Base-by-base conservation (phyloP, 768 basidiomycete species). In the Imleria badia region DNA sequence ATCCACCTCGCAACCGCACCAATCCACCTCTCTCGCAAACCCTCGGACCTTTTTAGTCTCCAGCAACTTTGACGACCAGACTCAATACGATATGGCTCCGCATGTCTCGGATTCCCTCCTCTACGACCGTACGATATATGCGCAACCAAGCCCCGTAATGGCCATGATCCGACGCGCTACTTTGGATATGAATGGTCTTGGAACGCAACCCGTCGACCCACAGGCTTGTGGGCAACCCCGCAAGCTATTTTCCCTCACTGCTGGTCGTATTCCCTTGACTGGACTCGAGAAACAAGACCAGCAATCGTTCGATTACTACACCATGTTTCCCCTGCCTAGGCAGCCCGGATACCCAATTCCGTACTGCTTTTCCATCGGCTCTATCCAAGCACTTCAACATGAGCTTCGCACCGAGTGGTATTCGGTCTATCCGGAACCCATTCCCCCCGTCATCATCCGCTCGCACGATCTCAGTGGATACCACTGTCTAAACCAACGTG, bases 381-480 rank as follows among this genome's bases (percentile, higher is more conserved):
- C 46, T 22, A 42, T 69, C 15, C n/a, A 51, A 20, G 19, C 15
- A 17, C 23, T 69, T 12, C 67, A 55, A 23, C 12, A 12, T 1
- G 51, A 48, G 5, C 49, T 70, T 12, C 8, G 8, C n/a, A 11
- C 1, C 3, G 20, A 49, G 17, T 64, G 58, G 57, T 23, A 3
- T 19, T 33, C 13, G 4, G 64, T 60, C 0, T 54, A 31, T 46
- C 69, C 64, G 6, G 1, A 34, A 1, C 69, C 67, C 3, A 59
- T 69, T 6, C 69, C 65, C 0, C 48, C 55, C 7, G 44, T 69
- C 23, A 52, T 71, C 6, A 23, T 69, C 38, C 59, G 58, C 9
- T 10, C 19, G 4, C 13, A 12, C 14, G 69, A 69, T 34, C 13
- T 65, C 43, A 1, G 67, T 3, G 58, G 46, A n/a, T 45, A 46